A percentile compares a stretch with the other conserved stretches of the same genome.
Conservation (phyloP, 2,329 filamentous ascomycete genomes). For the Penicillium hesseltinei region DNA sequence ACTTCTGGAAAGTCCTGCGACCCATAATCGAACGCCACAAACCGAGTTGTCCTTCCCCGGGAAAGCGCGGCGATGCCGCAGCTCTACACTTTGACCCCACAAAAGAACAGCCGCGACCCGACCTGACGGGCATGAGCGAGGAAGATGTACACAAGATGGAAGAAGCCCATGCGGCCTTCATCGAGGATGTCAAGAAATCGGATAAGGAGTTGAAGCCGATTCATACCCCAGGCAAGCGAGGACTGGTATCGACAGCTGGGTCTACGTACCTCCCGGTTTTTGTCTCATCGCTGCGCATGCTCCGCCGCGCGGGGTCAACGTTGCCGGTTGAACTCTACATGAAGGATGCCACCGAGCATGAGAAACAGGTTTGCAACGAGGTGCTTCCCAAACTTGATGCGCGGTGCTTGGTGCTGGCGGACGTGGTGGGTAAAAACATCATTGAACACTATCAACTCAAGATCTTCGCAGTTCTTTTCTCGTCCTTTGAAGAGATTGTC, state of each 20-base stretch:
- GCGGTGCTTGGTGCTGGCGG: constrained; percentile 44
- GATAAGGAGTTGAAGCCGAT: constrained; percentile 30
- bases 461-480: constrained; percentile 57
- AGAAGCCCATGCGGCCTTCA: constrained; percentile 42
- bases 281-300: constrained; percentile 52
- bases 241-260: constrained; percentile 54
- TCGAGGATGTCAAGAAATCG: constrained; percentile 33
- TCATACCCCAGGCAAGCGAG: constrained; percentile 43
- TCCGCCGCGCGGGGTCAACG: constrained; percentile 51
- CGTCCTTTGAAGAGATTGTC: constrained; percentile 58
- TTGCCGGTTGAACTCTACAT: constrained; percentile 51
- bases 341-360: constrained; percentile 41
- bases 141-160: constrained; percentile 36
- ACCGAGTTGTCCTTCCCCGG: constrained; percentile 32
- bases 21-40: constrained; percentile 35
- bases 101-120: constrained; percentile 32
- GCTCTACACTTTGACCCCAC: constrained; percentile 33
- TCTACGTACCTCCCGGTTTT: constrained; percentile 51
- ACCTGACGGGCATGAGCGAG: constrained; percentile 37
- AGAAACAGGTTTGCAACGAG: constrained; percentile 40
- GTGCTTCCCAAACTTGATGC: constrained; percentile 44
- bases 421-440: constrained; percentile 39
- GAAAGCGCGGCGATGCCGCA: constrained; percentile 23
- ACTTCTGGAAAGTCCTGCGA: constrained; percentile 39
- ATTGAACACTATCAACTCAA: constrained; percentile 56